Conservation (phyloP, 208 protist species). For the Angomonas ambiguus region DNA sequence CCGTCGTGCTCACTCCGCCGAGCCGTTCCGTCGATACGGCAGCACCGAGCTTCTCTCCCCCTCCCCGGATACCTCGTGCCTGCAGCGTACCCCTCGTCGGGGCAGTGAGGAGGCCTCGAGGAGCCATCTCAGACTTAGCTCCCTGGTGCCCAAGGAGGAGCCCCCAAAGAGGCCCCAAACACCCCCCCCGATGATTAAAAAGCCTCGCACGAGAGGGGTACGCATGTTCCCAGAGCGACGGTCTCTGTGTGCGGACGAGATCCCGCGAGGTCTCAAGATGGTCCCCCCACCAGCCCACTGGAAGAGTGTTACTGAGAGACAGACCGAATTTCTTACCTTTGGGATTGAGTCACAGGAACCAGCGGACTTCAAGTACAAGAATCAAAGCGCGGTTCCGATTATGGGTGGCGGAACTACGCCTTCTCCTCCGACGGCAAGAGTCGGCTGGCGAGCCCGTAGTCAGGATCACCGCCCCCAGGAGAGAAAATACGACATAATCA, state of each 20-base stretch:
- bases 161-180: conserved; percentile 23
- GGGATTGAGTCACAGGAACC: conserved; percentile 24
- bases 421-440: conserved; percentile 16
- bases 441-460: conserved; percentile 33
- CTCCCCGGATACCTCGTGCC: background rate
- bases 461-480: conserved; percentile 20
- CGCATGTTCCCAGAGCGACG: conserved; percentile 44
- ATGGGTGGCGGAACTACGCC: conserved; percentile 1
- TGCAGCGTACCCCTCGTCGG: background rate
- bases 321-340: conserved; percentile 38
- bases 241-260: conserved; percentile 29
- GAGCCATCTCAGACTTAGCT: conserved; percentile 38
- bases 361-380: conserved; percentile 19
- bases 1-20: conserved; percentile 7
- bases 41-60: background rate
- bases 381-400: conserved; percentile 34
- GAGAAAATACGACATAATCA: conserved; percentile 68
- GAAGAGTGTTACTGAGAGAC: conserved; percentile 38
- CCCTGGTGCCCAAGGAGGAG: conserved; percentile 46
- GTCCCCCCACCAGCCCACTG: conserved; percentile 55
- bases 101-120: conserved; percentile 16
- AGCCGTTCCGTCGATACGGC: background rate
- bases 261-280: conserved; percentile 46
- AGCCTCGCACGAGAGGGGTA: conserved; percentile 31
- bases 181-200: conserved; percentile 52